Conservation (phyloP, 2,329 filamentous ascomycete genomes). For the Emergomyces orientalis region DNA sequence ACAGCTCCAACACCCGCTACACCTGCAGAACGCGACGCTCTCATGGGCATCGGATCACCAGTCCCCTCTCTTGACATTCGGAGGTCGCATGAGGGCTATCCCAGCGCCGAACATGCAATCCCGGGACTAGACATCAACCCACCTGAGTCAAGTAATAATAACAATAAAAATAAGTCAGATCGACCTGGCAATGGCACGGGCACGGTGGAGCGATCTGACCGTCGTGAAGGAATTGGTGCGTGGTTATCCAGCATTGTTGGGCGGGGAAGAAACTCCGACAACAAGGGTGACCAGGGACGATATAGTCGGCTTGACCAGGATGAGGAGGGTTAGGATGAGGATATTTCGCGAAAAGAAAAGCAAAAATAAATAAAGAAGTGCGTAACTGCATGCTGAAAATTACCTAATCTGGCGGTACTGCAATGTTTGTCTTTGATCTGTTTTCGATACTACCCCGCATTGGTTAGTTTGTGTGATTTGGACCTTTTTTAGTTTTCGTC, state of each 20-base stretch:
- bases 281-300: conserved; percentile 33
- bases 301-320: conserved; percentile 41
- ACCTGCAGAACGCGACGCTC: conserved; percentile 68
- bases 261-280: conserved; percentile 33
- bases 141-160: conserved; percentile 44
- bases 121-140: conserved; percentile 76
- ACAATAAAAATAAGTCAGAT: conserved; percentile 41
- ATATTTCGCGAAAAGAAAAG: not conserved
- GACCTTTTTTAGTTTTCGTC: not conserved
- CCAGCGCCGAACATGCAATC: conserved; percentile 58
- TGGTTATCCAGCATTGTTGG: conserved; percentile 62
- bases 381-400: not conserved
- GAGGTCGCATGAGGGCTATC: conserved; percentile 29
- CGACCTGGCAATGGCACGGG: conserved; percentile 19
- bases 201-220: conserved; percentile 26
- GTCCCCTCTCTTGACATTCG: conserved; percentile 67
- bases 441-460: not conserved
- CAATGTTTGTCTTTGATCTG: not conserved
- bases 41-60: conserved; percentile 70
- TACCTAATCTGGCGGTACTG: not conserved
- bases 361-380: not conserved
- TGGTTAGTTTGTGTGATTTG: not conserved
- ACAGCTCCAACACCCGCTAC: conserved; percentile 71
- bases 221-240: conserved; percentile 52
- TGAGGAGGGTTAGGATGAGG: conserved; percentile 27